Evolutionary conservation across 495 filamentous ascomycete genomes (phyloP), one percentile per base, ranked within the genome.

Genomic region (Letharia lupina): DNA sequence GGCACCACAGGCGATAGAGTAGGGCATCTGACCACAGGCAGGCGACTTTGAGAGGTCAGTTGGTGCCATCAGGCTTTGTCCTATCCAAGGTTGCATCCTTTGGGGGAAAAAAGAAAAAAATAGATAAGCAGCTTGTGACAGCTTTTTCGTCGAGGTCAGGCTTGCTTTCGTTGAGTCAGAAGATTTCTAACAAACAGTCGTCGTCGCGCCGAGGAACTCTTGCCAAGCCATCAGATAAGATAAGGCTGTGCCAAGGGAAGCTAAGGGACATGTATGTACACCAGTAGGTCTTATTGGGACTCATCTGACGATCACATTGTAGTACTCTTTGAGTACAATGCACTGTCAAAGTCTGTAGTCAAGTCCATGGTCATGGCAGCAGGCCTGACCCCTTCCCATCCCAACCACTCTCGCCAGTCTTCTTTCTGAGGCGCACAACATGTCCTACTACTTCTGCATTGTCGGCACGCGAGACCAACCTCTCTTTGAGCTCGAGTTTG

Each of bases 361-460:
- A 56, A 35, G 10, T 3, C 7, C 50, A 31, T 31, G 4, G 28
- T 15, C 50, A 54, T 54, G 28, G 52, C 52, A 56, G 28, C 31
- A 33, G 28, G 13, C 31, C 52, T 35, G 4, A 1, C 6, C 15
- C 9, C 11, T 52, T 11, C 35, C 10, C 18, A 52, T 23, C 61
- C 10, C 10, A 18, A 16, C 4, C 15, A 7, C 13, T 18, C 52
- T 7, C 8, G 13, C 52, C 23, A 56, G 4, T 18, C 52, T 35
- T 3, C 52, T 2, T 16, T 7, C 15, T 56, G 28, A 56, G 11
- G 31, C 8, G 10, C 12, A 56, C 48, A 18, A 16, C 13, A 96
- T 97, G 92, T 96, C 91, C 64, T 98, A 96, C 83, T 96, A 96
- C 80, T 97, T 98, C 77, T 88, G 89, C 71, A 95, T 98, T 65